phyloP scores from a whole-genome alignment of 2,329 filamentous ascomycete genomes.

The Trichoderma gracile region DNA sequence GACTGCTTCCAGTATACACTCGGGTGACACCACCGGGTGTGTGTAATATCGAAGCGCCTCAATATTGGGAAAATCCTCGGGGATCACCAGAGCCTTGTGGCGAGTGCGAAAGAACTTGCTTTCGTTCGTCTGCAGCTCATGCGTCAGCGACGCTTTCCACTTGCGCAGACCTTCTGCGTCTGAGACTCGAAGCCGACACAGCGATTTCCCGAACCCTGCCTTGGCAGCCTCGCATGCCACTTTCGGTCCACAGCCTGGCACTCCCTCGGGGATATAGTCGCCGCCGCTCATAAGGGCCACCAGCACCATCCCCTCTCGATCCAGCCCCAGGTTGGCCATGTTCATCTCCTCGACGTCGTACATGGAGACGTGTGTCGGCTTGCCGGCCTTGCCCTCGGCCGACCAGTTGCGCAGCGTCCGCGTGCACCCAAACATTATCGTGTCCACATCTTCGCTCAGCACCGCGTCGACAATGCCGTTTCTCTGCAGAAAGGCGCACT shows the following conservation, averaged over 20 bases:
- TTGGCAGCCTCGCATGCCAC: conserved; percentile 85
- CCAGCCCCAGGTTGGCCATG: conserved; percentile 60
- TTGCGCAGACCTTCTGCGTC: conserved; percentile 60
- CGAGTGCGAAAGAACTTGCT: conserved; percentile 75
- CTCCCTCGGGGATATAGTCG: conserved; percentile 86
- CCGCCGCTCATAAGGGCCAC: conserved; percentile 94
- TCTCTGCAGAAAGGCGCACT: conserved; percentile 83
- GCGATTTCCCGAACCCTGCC: conserved; percentile 77
- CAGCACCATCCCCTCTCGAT: conserved; percentile 86
- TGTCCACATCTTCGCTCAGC: conserved; percentile 94
- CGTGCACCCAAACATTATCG: conserved; percentile 92
- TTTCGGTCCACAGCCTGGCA: conserved; percentile 84
- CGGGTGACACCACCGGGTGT: conserved; percentile 77
- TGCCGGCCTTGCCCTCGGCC: conserved; percentile 65
- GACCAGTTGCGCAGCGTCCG: conserved; percentile 81
- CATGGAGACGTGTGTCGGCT: conserved; percentile 83
- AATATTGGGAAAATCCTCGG: conserved; percentile 75
- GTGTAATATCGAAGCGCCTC: conserved; percentile 86
- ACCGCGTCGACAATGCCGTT: conserved; percentile 88
- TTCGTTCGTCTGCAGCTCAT: conserved; percentile 82
- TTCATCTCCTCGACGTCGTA: conserved; percentile 65
- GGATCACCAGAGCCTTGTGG: conserved; percentile 73
- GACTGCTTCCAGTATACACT: conserved; percentile 43
- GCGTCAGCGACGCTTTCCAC: conserved; percentile 72
- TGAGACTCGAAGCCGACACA: conserved; percentile 65